phyloP scores from a whole-genome alignment of 2,329 filamentous ascomycete genomes.

The Neofusicoccum cordaticola region DNA sequence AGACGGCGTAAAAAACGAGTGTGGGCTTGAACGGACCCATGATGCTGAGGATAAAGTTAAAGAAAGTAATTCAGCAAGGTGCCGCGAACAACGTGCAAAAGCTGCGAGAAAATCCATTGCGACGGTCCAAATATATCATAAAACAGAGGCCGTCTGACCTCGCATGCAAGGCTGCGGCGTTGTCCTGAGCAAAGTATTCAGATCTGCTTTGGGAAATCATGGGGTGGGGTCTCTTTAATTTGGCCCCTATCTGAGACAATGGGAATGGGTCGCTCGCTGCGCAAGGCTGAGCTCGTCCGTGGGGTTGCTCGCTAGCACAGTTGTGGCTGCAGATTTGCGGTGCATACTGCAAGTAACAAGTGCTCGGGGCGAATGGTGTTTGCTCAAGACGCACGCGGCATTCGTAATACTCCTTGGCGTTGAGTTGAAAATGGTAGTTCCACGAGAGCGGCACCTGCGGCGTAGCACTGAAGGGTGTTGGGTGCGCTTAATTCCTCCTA shows the following conservation, averaged over 20 bases:
- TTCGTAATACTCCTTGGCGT: neutral
- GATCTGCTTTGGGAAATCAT: conserved; percentile 14
- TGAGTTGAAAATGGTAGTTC: neutral
- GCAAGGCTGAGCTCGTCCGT: neutral
- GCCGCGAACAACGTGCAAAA: conserved; percentile 21
- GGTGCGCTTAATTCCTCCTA: neutral
- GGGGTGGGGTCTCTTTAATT: conserved; percentile 9
- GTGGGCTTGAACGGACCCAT: neutral
- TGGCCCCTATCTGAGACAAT: conserved; percentile 15
- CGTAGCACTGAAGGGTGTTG: neutral
- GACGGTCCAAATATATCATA: conserved; percentile 7
- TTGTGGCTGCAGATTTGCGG: neutral
- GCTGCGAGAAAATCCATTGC: conserved; percentile 21
- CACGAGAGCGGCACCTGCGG: neutral
- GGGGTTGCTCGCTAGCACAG: neutral
- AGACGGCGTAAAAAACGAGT: neutral
- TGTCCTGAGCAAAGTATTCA: conserved; percentile 6
- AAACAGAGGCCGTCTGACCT: neutral
- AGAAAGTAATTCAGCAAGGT: conserved; percentile 22
- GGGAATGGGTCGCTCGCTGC: neutral
- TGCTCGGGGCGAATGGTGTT: neutral
- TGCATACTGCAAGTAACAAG: neutral
- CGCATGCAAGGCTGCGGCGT: neutral
- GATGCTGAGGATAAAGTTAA: neutral
- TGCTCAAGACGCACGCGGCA: neutral